A percentile compares a stretch with the other conserved stretches of the same genome.
Conservation (phyloP, 768 basidiomycete species). For the Paxillus rubicundulus region DNA sequence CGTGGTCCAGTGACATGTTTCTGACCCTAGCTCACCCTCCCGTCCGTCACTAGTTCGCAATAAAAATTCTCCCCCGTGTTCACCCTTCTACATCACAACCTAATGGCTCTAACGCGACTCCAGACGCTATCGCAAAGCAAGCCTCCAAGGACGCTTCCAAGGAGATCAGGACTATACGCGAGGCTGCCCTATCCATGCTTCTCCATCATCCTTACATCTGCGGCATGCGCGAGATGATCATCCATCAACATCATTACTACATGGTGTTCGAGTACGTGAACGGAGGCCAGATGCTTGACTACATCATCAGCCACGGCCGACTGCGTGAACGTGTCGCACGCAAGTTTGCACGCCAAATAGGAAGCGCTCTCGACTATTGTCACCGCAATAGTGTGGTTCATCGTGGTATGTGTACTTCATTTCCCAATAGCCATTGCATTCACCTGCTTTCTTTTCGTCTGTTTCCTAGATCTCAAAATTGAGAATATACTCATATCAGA, state of each 20-base stretch:
- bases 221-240: constrained; percentile 98
- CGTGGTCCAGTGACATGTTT: constrained; percentile 22
- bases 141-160: constrained; percentile 90
- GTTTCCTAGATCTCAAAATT: constrained; percentile 82
- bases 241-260: constrained; percentile 98
- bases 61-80: constrained; percentile 95
- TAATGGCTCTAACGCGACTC: constrained; percentile 44
- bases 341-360: constrained; percentile 97
- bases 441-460: constrained; percentile 3
- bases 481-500: constrained; percentile 99
- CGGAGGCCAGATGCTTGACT: constrained; percentile 99
- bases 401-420: constrained; percentile 53
- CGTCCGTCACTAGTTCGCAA: constrained; percentile 67
- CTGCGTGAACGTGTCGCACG: constrained; percentile 92
- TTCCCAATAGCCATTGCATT: constrained; percentile 11
- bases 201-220: constrained; percentile 99
- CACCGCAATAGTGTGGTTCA: constrained; percentile 98
- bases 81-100: constrained; percentile 55
- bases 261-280: constrained; percentile 99
- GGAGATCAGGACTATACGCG: constrained; percentile 93
- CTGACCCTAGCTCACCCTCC: constrained; percentile 9
- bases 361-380: constrained; percentile 93
- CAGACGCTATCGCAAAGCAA: constrained; percentile 69
- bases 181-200: constrained; percentile 92
- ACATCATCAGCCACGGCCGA: constrained; percentile 97